Conservation (phyloP, 345 rosid species). For the Eucalyptus coolabah region DNA sequence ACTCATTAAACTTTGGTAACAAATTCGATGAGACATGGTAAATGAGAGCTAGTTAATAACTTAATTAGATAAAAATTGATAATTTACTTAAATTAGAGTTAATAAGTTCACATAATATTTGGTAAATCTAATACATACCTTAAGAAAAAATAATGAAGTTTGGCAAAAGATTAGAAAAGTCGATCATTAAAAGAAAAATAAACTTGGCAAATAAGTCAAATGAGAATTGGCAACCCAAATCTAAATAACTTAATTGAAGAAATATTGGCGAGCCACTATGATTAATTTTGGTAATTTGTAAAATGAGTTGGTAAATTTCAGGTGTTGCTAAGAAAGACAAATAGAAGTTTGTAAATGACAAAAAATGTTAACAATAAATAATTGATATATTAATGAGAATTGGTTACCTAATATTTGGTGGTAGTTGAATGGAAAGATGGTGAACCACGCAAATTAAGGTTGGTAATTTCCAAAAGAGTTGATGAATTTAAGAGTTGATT, state of each 20-base stretch:
- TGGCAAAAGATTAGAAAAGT: background rate
- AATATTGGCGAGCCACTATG: background rate
- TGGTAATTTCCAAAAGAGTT: background rate
- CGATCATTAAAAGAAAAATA: background rate
- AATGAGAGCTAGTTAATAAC: background rate
- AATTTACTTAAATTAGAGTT: background rate
- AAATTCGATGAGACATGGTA: background rate
- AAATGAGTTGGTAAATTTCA: background rate
- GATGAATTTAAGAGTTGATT: background rate
- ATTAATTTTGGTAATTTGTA: background rate
- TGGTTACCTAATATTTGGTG: background rate
- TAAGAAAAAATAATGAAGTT: background rate
- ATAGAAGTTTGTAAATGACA: too few relatives aligned
- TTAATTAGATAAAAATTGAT: background rate
- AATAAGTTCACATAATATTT: background rate
- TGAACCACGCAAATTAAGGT: background rate
- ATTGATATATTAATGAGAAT: background rate
- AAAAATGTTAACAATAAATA: background rate
- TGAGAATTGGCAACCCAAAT: background rate
- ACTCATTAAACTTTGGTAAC: background rate
- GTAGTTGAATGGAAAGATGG: background rate
- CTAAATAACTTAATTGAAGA: background rate
- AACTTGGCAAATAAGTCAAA: background rate
- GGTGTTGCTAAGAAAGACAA: background rate
- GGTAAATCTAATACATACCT: background rate